These are phyloP conservation scores for Globisporangium camurandrum DNA, from an alignment of 352 stramenopile species.

Conservation along the genomic window DNA sequence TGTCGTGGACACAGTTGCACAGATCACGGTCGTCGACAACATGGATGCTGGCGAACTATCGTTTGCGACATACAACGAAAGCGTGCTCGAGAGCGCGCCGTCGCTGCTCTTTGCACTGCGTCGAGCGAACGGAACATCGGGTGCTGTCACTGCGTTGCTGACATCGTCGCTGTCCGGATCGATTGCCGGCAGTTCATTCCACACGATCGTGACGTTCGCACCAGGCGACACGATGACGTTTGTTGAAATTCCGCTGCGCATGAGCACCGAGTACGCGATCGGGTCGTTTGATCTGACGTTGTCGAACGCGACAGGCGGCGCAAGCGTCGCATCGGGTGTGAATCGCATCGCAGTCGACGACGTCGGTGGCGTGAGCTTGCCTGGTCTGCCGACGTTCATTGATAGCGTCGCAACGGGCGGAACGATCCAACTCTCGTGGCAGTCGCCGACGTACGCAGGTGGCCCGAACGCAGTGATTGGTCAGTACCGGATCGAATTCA, in stretches of 20 bases:
- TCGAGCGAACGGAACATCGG: constrained; percentile 6
- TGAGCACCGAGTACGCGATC: constrained; percentile 22
- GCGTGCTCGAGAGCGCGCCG: constrained; percentile 3
- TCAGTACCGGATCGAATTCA: constrained; percentile 15
- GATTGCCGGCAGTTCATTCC: constrained; percentile 16
- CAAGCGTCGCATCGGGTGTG: constrained; percentile 4
- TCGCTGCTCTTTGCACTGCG: constrained; percentile 11
- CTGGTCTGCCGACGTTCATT: constrained; percentile 15
- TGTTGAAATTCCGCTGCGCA: constrained; percentile 17
- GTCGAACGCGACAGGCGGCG: constrained; percentile 19
- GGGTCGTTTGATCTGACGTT: constrained; percentile 23
- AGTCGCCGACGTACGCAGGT: constrained; percentile 18
- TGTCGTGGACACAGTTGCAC: constrained; percentile 7
- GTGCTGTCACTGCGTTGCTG: constrained; percentile 16
- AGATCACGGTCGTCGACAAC: constrained; percentile 26
- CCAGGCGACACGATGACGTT: constrained; percentile 9
- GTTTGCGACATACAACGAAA: constrained; percentile 19
- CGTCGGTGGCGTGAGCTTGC: constrained; percentile 31
- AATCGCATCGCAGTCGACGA: constrained; percentile 25
- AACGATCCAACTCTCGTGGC: constrained; percentile 20
- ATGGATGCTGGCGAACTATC: constrained; percentile 22
- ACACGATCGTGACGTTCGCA: constrained; percentile 21
- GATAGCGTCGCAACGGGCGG: constrained; percentile 16
- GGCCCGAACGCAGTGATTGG: constrained; percentile 4
- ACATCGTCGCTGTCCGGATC: constrained; percentile 24